Conservation (phyloP, 768 basidiomycete genomes). For the Lactarius deliciosus region DNA sequence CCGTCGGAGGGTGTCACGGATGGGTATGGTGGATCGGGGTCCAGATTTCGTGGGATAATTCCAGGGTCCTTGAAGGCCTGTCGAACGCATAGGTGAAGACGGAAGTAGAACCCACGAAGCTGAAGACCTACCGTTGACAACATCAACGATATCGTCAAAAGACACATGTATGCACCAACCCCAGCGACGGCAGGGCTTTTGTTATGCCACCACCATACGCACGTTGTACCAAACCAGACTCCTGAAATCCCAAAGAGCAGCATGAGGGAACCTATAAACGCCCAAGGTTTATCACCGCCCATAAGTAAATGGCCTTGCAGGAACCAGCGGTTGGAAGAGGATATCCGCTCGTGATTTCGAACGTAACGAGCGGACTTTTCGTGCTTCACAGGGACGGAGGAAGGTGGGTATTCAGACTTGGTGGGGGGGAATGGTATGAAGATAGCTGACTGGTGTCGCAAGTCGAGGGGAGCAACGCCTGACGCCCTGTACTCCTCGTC, state of each 20-base stretch:
- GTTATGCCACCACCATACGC: slow-evolving; percentile 85
- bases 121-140: slow-evolving; percentile 60
- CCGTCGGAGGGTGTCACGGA: slow-evolving; percentile 62
- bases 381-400: slow-evolving; percentile 36
- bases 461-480: slow-evolving; percentile 13
- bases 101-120: slow-evolving; percentile 29
- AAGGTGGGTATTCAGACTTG: slow-evolving; percentile 33
- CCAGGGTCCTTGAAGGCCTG: slow-evolving; percentile 84
- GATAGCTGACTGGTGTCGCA: slow-evolving; percentile 20
- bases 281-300: slow-evolving; percentile 83
- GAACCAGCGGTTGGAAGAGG: slow-evolving; percentile 76
- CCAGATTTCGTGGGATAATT: slow-evolving; percentile 84
- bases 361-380: slow-evolving; percentile 42
- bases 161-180: slow-evolving; percentile 60
- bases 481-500: slow-evolving; percentile 27
- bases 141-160: slow-evolving; percentile 75
- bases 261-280: slow-evolving; percentile 65
- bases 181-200: slow-evolving; percentile 68
- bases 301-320: slow-evolving; percentile 70
- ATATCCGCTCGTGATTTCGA: slow-evolving; percentile 62
- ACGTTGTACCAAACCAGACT: slow-evolving; percentile 86
- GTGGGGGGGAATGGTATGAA: slow-evolving; percentile 28
- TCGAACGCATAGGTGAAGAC: slow-evolving; percentile 23
- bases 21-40: slow-evolving; percentile 80
- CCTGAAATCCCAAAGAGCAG: slow-evolving; percentile 68